Evolutionary conservation across 2,329 filamentous ascomycete species (phyloP).

Genomic region (Sphaerulina vaccinii): DNA sequence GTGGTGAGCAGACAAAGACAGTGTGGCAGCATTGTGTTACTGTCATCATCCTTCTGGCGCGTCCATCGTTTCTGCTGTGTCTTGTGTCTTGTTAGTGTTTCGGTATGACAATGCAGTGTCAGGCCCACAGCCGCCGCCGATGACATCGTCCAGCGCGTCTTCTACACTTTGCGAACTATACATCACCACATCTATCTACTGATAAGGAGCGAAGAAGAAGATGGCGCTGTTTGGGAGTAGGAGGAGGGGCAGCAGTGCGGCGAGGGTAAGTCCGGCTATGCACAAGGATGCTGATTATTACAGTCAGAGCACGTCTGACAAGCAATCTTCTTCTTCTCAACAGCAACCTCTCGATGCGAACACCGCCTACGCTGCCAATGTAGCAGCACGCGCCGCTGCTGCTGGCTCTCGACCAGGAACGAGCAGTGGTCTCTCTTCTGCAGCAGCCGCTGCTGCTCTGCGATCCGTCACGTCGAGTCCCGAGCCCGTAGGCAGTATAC

Average conservation of each 20-base stretch:
- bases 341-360: slow-evolving; percentile 14
- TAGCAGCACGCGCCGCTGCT: slow-evolving; percentile 71
- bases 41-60: neutral
- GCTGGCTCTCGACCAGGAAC: slow-evolving; percentile 68
- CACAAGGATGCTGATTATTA: neutral
- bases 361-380: slow-evolving; percentile 58
- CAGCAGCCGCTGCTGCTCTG: slow-evolving; percentile 82
- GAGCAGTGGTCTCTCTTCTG: slow-evolving; percentile 70
- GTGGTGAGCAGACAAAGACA: too few relatives aligned
- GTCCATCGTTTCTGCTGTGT: neutral
- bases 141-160: neutral
- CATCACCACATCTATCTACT: too few relatives aligned
- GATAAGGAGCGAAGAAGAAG: too few relatives aligned
- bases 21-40: too few relatives aligned
- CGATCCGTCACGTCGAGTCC: slow-evolving; percentile 75
- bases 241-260: slow-evolving; percentile 23
- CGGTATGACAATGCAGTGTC: neutral
- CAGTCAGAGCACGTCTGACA: slow-evolving; percentile 7
- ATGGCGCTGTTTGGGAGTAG: slow-evolving; percentile 22
- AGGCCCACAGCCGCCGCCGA: neutral
- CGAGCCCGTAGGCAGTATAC: slow-evolving; percentile 74
- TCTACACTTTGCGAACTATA: too few relatives aligned
- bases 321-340: neutral
- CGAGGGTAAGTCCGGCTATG: slow-evolving; percentile 12
- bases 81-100: neutral